Percentiles rank a stretch among this genome's conserved stretches.
These are phyloP conservation scores for Echium plantagineum DNA, from an alignment of 257 asterid genomes.

Conservation along the genomic window DNA sequence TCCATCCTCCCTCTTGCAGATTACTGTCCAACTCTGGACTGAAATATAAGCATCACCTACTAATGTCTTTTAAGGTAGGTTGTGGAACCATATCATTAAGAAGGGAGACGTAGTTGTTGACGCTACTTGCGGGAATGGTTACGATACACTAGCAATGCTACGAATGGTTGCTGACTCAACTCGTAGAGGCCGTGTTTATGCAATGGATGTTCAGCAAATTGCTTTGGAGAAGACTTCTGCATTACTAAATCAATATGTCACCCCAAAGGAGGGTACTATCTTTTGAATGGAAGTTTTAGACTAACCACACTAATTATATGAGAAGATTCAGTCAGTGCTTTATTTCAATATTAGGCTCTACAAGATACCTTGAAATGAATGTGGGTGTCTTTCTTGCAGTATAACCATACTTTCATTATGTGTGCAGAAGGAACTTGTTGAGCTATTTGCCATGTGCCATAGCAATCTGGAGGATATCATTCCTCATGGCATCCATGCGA, in stretches of 20 bases:
- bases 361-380: neutral
- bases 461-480: constrained; percentile 75
- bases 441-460: constrained; percentile 75
- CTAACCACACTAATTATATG: neutral
- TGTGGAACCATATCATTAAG: constrained; percentile 67
- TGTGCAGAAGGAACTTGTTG: constrained; percentile 66
- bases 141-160: constrained; percentile 69
- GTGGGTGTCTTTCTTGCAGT: constrained; percentile 4
- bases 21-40: neutral
- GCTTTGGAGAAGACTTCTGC: constrained; percentile 66
- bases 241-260: constrained; percentile 50
- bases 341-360: neutral
- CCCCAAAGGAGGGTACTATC: constrained; percentile 44
- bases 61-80: constrained; percentile 23
- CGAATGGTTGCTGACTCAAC: constrained; percentile 49
- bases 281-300: neutral
- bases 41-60: neutral
- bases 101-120: constrained; percentile 81
- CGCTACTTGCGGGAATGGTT: constrained; percentile 96
- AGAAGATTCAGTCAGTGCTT: too few relatives aligned
- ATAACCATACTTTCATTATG: constrained; percentile 7
- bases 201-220: constrained; percentile 73
- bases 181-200: constrained; percentile 56
- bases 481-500: constrained; percentile 46
- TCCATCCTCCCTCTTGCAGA: neutral